Evolutionary conservation across 2,329 filamentous ascomycete genomes (phyloP).

Genomic region (Monilinia polystroma): DNA sequence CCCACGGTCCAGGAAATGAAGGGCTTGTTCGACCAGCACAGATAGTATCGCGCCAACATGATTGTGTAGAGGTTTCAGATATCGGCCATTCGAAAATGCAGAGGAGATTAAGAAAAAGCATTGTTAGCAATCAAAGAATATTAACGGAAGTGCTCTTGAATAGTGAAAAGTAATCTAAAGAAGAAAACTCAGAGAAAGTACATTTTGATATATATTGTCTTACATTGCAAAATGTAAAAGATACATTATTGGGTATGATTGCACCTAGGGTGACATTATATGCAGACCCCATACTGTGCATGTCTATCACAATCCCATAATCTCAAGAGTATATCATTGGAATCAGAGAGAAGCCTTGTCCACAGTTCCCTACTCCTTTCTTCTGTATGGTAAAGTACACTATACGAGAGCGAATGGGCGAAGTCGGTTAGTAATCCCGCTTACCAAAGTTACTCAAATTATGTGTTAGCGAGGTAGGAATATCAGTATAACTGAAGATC

Average conservation of each 20-base stretch:
- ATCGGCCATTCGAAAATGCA: background rate
- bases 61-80: no score
- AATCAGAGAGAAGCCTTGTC: no score
- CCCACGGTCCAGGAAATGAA: constrained; percentile 57
- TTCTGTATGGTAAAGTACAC: background rate
- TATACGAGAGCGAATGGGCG: background rate
- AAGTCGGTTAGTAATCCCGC: background rate
- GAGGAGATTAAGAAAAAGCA: background rate
- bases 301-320: background rate
- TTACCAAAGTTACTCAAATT: background rate
- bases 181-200: no score
- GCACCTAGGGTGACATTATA: background rate
- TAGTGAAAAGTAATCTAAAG: background rate
- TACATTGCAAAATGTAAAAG: background rate
- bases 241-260: background rate
- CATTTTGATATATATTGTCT: background rate
- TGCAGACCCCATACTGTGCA: background rate
- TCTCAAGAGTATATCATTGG: background rate
- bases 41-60: constrained; percentile 55
- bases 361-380: background rate
- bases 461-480: background rate
- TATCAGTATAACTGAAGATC: background rate
- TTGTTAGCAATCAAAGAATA: background rate
- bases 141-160: background rate
- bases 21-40: constrained; percentile 47